A percentile compares a stretch with the other conserved stretches of the same genome.
These are phyloP conservation scores for Plasmodium inui DNA, from an alignment of 169 alveolate species.

Conservation along the genomic window DNA sequence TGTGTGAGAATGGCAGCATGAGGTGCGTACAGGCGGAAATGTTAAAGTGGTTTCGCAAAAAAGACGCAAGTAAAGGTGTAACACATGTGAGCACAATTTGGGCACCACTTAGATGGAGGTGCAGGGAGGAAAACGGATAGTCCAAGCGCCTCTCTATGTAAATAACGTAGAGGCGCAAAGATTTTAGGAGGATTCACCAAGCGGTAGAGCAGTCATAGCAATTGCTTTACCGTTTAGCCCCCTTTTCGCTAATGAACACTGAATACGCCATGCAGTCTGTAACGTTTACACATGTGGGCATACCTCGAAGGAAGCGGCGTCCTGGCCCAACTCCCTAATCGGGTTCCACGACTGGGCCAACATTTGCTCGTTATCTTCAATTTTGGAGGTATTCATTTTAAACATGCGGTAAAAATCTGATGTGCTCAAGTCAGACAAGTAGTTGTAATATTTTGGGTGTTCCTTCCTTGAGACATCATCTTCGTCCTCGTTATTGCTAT, in stretches of 20 bases:
- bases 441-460: conserved; percentile 2
- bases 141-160: background rate
- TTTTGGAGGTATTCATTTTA: conserved; percentile 20
- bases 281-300: conserved; percentile 11
- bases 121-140: background rate
- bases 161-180: background rate
- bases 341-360: conserved; percentile 23
- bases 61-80: background rate
- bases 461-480: background rate
- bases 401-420: conserved; percentile 11
- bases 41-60: background rate
- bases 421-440: background rate
- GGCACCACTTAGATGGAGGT: background rate
- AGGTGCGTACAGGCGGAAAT: background rate
- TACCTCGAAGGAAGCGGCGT: conserved; percentile 21
- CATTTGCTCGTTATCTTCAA: conserved; percentile 29
- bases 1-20: no score
- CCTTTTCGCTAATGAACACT: background rate
- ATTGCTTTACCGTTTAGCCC: background rate
- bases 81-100: background rate
- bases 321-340: conserved; percentile 13
- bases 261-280: background rate
- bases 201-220: background rate
- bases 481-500: background rate
- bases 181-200: background rate